phyloP scores from a whole-genome alignment of 1,139 yeast genomes.

The Nadsonia starkeyi-henricii region DNA sequence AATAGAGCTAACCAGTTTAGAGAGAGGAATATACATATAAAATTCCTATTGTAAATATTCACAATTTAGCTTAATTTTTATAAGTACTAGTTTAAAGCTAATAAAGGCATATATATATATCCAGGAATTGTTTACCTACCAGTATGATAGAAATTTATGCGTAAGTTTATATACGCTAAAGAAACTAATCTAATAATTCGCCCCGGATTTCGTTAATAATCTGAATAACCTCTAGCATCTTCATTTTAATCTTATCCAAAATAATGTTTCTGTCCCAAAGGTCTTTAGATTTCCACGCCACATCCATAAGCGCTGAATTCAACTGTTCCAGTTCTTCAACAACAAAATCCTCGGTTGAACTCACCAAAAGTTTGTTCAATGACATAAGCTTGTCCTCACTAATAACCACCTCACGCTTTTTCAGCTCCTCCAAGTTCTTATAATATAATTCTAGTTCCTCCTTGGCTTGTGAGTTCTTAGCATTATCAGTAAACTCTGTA shows the following conservation, averaged over 20 bases:
- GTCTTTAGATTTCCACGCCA: constrained; percentile 57
- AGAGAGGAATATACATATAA: too few relatives aligned
- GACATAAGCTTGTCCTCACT: constrained; percentile 21
- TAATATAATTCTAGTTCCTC: constrained; percentile 3
- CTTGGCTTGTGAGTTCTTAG: too few relatives aligned
- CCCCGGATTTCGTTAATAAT: background rate
- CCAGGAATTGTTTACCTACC: too few relatives aligned
- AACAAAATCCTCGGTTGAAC: constrained; percentile 34
- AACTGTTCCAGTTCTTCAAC: constrained; percentile 64
- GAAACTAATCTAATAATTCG: too few relatives aligned
- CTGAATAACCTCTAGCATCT: background rate
- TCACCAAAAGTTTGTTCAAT: constrained; percentile 23
- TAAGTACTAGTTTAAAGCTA: constrained; percentile 5
- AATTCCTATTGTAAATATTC: too few relatives aligned
- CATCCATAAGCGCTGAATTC: constrained; percentile 59
- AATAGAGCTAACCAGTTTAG: background rate
- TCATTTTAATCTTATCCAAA: constrained; percentile 11
- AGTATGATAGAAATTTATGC: too few relatives aligned
- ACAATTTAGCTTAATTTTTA: background rate
- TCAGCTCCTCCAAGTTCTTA: constrained; percentile 2
- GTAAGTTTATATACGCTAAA: too few relatives aligned
- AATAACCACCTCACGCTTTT: constrained; percentile 16
- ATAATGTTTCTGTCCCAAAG: constrained; percentile 48
- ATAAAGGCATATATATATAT: background rate
- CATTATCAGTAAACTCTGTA: too few relatives aligned